These are phyloP conservation scores for Lagerstroemia speciosa DNA, from an alignment of 345 rosid species.

Conservation along the genomic window DNA sequence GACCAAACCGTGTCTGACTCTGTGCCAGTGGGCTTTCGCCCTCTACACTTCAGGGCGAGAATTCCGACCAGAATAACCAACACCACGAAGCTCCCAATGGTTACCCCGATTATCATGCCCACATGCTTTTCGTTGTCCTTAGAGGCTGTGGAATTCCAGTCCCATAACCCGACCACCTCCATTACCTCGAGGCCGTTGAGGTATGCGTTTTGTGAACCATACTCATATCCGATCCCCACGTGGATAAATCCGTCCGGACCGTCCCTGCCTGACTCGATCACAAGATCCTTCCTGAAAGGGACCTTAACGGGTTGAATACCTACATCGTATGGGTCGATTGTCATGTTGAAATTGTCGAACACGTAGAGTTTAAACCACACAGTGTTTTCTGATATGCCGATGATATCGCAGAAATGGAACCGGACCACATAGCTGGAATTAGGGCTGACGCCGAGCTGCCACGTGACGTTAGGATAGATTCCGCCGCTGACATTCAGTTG, in stretches of 20 bases:
- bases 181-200: constrained; percentile 52
- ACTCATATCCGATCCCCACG: constrained; percentile 22
- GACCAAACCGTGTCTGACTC: constrained; percentile 17
- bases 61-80: constrained; percentile 15
- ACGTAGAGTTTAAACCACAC: constrained; percentile 30
- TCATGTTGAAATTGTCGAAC: constrained; percentile 7
- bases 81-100: constrained; percentile 20
- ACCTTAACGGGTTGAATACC: fast-evolving
- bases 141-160: neutral
- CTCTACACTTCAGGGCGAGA: constrained; percentile 7
- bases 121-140: neutral
- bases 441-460: constrained; percentile 33
- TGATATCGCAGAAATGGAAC: constrained; percentile 47
- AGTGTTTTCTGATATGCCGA: neutral
- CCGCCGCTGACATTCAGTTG: neutral
- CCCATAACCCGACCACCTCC: constrained; percentile 24
- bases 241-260: constrained; percentile 28
- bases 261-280: constrained; percentile 32
- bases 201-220: constrained; percentile 12
- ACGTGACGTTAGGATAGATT: constrained; percentile 20
- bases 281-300: constrained; percentile 39
- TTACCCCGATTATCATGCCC: constrained; percentile 19
- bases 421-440: constrained; percentile 36
- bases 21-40: constrained; percentile 12
- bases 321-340: constrained; percentile 13